A percentile compares a stretch with the other conserved stretches of the same genome.
Conservation (phyloP, 352 stramenopile genomes). For the Saprolegnia parasitica region DNA sequence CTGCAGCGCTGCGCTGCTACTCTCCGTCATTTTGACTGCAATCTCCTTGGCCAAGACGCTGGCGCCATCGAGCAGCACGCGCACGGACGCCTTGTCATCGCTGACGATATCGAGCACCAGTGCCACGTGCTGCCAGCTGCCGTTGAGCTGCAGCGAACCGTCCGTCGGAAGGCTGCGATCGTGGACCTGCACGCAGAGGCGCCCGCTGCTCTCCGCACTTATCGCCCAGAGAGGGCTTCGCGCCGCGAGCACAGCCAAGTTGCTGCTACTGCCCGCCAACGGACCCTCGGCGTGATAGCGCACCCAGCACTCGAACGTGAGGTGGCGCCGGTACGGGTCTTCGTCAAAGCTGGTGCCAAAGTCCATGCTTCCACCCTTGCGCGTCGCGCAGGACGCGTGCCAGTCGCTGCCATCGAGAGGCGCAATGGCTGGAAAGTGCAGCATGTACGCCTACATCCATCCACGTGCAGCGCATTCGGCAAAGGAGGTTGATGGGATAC, state of each 20-base stretch:
- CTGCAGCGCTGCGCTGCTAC: slow-evolving; percentile 36
- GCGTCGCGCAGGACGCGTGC: slow-evolving; percentile 49
- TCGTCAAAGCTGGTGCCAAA: slow-evolving; percentile 68
- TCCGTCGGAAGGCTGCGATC: slow-evolving; percentile 7
- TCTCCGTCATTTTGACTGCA: neutral
- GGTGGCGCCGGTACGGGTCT: slow-evolving; percentile 70
- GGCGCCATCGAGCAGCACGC: slow-evolving; percentile 8
- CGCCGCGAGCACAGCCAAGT: neutral
- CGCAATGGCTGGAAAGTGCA: slow-evolving; percentile 43
- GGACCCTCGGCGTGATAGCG: slow-evolving; percentile 47
- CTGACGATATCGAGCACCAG: slow-evolving; percentile 13
- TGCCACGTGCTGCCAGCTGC: slow-evolving; percentile 23
- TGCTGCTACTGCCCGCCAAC: slow-evolving; percentile 28
- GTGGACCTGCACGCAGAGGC: neutral
- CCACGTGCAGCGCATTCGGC: neutral
- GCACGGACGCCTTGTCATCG: slow-evolving; percentile 21
- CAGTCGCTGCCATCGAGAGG: slow-evolving; percentile 32
- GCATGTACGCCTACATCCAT: slow-evolving; percentile 45
- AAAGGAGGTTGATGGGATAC: neutral
- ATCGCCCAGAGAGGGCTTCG: slow-evolving; percentile 12
- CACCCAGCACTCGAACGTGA: slow-evolving; percentile 74
- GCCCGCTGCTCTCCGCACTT: neutral
- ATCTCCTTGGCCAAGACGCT: slow-evolving; percentile 22
- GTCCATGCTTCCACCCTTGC: slow-evolving; percentile 57
- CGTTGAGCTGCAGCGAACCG: neutral